phyloP scores from a whole-genome alignment of 305 asterid genomes.

The Fraxinus sp. region DNA sequence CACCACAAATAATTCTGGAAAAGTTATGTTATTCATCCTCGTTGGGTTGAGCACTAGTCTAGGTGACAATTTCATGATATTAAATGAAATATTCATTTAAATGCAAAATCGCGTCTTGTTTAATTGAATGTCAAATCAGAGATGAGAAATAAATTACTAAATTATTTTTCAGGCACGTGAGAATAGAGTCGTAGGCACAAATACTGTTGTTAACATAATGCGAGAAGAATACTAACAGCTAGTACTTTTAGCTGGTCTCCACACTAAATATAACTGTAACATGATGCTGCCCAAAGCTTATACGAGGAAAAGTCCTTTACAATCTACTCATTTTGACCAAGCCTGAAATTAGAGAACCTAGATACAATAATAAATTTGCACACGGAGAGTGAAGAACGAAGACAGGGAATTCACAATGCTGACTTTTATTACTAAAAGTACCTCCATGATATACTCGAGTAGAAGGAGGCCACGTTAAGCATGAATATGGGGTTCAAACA shows the following conservation, averaged over 20 bases:
- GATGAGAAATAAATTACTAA: not conserved
- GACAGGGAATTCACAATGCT: too few species aligned
- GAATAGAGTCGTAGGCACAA: not conserved
- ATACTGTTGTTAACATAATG: not conserved
- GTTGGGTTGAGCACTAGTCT: too few species aligned
- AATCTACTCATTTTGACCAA: not conserved
- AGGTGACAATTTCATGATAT: too few species aligned
- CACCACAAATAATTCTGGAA: too few species aligned
- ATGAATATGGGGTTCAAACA: conserved; percentile 76
- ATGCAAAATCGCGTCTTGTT: too few species aligned
- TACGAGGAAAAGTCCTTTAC: not conserved
- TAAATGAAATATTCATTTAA: too few species aligned
- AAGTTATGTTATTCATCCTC: too few species aligned
- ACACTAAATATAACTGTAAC: not conserved
- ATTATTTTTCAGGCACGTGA: not conserved
- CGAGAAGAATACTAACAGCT: not conserved
- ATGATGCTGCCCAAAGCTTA: not conserved
- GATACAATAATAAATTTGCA: conserved; percentile 17
- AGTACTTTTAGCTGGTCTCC: not conserved
- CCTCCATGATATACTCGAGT: not conserved
- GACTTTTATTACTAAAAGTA: too few species aligned
- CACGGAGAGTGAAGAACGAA: not conserved
- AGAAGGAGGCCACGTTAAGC: conserved; percentile 18
- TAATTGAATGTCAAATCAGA: not conserved
- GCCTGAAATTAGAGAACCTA: not conserved